A percentile compares a stretch with the other conserved stretches of the same genome.
These are phyloP conservation scores for Evansstolkia leycettana DNA, from an alignment of 495 filamentous ascomycete species.

Conservation along the genomic window DNA sequence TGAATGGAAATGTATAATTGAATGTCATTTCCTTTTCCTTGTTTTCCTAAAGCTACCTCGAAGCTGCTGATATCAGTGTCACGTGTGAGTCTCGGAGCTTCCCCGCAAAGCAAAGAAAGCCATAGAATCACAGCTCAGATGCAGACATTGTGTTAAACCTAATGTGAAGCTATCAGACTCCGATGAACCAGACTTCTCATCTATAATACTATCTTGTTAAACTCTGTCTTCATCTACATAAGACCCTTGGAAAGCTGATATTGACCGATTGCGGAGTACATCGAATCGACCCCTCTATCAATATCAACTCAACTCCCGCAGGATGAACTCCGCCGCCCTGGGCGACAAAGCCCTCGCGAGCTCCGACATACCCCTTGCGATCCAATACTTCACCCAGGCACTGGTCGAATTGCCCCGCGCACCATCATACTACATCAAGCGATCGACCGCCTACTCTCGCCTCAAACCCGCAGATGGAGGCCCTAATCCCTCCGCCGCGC, in stretches of 20 bases:
- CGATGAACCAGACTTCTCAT: too few species aligned
- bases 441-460: slow-evolving; percentile 72
- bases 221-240: not conserved
- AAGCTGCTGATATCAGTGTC: too few species aligned
- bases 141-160: too few species aligned
- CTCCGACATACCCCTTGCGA: slow-evolving; percentile 52
- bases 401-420: slow-evolving; percentile 51
- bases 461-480: slow-evolving; percentile 34
- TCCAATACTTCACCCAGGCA: slow-evolving; percentile 66
- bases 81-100: not conserved
- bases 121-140: not conserved
- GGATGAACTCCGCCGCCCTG: slow-evolving; percentile 48
- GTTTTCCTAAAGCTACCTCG: too few species aligned
- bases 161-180: too few species aligned
- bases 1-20: too few species aligned
- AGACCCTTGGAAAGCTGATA: not conserved
- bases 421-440: slow-evolving; percentile 75
- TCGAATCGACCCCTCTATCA: too few species aligned
- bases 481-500: slow-evolving; percentile 41
- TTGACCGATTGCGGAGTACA: too few species aligned
- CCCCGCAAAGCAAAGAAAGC: slow-evolving; percentile 1
- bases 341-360: slow-evolving; percentile 53
- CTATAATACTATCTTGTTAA: not conserved
- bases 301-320: not conserved
- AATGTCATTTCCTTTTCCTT: too few species aligned